Percentiles rank a stretch among this genome's conserved stretches.
These are phyloP conservation scores for Diophrys sp. DNA, from an alignment of 73 alveolate species.

Conservation along the genomic window DNA sequence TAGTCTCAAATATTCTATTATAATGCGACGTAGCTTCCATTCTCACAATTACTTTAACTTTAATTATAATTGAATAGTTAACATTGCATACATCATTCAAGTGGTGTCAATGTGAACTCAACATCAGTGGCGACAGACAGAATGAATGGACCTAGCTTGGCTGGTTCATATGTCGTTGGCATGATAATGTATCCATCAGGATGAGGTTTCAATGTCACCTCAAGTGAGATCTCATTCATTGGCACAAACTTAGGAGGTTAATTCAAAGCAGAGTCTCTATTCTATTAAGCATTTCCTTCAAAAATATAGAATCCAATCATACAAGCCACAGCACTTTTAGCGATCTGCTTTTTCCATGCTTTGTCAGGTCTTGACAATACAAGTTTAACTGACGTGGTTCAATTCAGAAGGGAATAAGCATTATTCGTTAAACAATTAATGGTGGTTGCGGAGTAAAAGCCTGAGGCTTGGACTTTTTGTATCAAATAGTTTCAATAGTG, in stretches of 20 bases:
- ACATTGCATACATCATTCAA: conserved; percentile 22
- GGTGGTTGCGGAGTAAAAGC: no score
- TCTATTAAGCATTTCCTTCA: conserved; percentile 50
- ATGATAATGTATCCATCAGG: conserved; percentile 93
- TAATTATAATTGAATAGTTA: no score
- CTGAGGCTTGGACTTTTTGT: no score
- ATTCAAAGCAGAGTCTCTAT: not conserved
- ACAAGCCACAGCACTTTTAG: conserved; percentile 84
- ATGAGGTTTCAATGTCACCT: conserved; percentile 70
- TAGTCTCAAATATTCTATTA: no score
- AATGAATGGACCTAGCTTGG: conserved; percentile 86
- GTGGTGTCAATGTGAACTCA: conserved; percentile 64
- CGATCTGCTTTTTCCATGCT: conserved; percentile 80
- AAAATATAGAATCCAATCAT: conserved; percentile 85
- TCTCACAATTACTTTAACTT: no score
- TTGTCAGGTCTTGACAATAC: conserved; percentile 84
- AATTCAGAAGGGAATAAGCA: no score
- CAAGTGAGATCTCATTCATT: conserved; percentile 81
- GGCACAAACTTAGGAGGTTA: conserved; percentile 83
- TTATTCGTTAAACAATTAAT: no score
- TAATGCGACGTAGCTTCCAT: no score
- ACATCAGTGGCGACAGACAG: conserved; percentile 76
- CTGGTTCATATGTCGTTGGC: conserved; percentile 95
- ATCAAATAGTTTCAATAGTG: no score
- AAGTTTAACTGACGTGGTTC: conserved; percentile 65